Evolutionary conservation across 495 filamentous ascomycete genomes (phyloP), one percentile per base, ranked within the genome.

Genomic region (Oidiodendron maius): DNA sequence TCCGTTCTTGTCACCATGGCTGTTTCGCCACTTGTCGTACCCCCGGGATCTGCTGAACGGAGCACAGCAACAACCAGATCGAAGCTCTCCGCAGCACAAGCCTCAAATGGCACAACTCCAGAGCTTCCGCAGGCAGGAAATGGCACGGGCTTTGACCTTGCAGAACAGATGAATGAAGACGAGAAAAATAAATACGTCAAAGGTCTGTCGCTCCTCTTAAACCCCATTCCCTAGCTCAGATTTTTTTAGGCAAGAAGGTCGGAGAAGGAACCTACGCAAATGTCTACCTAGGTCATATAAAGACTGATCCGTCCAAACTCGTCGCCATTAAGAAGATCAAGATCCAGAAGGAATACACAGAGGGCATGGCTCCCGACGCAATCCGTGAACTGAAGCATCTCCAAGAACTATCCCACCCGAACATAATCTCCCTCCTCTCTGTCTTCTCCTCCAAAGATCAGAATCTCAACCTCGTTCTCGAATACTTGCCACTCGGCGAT

Each of bases 241-340:
- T 40, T 45, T 39, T 23, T 34, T 30, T 57, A 91, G 89, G 84
- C 62, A 84, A 84, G 61, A 93, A 91, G 62, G 76, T 99, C 51
- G 94, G 94, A 60, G 88, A 95, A 67, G 94, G 94, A 62, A 97
- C 93, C 47, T 99, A 97, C 62, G 94, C 94, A 51, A 84, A 90
- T 57, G 94, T 99, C 52, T 96, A 87, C 72, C 78, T 87, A 13
- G 94, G 89, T 40, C 85, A 88, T 64, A 71, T 88, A 35, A 77
- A 78, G 42, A 58, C 58, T 55, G 80, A 91, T 54, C 83, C 86
- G 1, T 72, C 75, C 13, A 69, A 75, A 9, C 72, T 78, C 20
- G 86, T 99, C 38, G 94, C 94, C 47, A 96, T 99, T 64, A 99
- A 99, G 62, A 97, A 96, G 70, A 95, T 99, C 71, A 97, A 96